Conservation (phyloP, 176 grass and related monocot genomes). For the Dendrocalamus sinicus region DNA sequence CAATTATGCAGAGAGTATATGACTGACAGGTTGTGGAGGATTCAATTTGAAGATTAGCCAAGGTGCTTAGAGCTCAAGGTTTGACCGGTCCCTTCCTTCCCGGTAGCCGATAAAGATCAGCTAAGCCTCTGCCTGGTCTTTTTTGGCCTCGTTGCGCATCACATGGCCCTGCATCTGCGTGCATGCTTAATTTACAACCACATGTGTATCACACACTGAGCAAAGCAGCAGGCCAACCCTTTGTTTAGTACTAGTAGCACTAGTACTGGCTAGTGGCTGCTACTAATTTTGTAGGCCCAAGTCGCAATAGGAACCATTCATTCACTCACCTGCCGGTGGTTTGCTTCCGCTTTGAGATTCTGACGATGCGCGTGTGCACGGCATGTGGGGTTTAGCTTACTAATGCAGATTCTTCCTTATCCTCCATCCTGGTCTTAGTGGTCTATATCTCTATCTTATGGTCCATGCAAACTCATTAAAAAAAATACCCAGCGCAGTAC, state of each 20-base stretch:
- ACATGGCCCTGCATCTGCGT: slow-evolving; percentile 26
- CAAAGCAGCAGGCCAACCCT: background rate
- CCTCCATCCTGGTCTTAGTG: background rate
- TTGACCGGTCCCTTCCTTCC: slow-evolving; percentile 33
- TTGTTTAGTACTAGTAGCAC: slow-evolving; percentile 1
- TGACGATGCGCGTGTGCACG: slow-evolving; percentile 26
- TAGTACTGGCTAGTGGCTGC: background rate
- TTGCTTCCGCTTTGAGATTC: slow-evolving; percentile 22
- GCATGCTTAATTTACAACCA: background rate
- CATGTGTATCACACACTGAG: background rate
- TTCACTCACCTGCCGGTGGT: background rate
- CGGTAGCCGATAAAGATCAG: background rate
- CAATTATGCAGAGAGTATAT: background rate
- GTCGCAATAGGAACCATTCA: background rate
- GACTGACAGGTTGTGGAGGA: background rate
- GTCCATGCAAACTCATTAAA: background rate
- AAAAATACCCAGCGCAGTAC: background rate
- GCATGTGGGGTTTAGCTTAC: slow-evolving; percentile 7
- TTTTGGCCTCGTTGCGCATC: background rate
- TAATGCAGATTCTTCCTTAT: slow-evolving; percentile 48
- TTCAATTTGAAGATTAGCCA: background rate
- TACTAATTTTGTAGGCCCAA: background rate
- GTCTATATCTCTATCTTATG: background rate
- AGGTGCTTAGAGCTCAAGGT: slow-evolving; percentile 45
- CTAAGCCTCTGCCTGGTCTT: background rate